Percentiles rank a stretch among this genome's conserved stretches.
Evolutionary conservation across 305 asterid species (phyloP).

Genomic region (Coffea humblotiana): DNA sequence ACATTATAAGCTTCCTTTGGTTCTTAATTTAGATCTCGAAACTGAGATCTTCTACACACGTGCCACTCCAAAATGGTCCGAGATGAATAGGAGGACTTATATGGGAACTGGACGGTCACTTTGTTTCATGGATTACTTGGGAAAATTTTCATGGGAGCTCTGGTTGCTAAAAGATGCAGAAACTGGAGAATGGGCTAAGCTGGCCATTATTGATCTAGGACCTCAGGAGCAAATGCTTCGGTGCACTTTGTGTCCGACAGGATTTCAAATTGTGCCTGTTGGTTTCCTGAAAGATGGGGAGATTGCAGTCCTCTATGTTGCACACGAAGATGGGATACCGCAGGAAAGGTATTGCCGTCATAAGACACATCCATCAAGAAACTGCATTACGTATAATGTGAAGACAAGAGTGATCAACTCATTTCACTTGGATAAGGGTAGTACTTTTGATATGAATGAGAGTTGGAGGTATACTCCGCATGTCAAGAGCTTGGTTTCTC

Average conservation of each 20-base stretch:
- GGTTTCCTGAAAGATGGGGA: neutral
- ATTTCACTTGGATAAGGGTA: neutral
- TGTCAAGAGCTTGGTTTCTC: neutral
- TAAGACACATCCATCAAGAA: neutral
- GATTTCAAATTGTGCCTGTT: neutral
- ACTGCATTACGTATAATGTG: too few relatives aligned
- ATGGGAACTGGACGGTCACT: neutral
- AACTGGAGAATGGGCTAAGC: too few relatives aligned
- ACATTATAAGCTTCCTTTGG: too few relatives aligned
- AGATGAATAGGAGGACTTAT: too few relatives aligned
- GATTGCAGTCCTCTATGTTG: neutral
- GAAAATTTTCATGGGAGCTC: neutral
- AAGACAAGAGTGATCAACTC: neutral
- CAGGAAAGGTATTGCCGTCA: too few relatives aligned
- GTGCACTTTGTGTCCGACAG: too few relatives aligned
- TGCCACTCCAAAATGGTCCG: neutral
- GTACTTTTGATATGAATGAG: too few relatives aligned
- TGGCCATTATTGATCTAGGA: neutral
- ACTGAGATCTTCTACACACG: neutral
- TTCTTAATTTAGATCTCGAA: too few relatives aligned
- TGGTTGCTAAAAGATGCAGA: neutral
- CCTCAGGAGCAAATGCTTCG: neutral
- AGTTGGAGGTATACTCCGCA: neutral
- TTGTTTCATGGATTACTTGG: neutral
- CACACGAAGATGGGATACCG: too few relatives aligned